phyloP scores from a whole-genome alignment of 2,329 filamentous ascomycete genomes.

The Dactylellina cionopaga region DNA sequence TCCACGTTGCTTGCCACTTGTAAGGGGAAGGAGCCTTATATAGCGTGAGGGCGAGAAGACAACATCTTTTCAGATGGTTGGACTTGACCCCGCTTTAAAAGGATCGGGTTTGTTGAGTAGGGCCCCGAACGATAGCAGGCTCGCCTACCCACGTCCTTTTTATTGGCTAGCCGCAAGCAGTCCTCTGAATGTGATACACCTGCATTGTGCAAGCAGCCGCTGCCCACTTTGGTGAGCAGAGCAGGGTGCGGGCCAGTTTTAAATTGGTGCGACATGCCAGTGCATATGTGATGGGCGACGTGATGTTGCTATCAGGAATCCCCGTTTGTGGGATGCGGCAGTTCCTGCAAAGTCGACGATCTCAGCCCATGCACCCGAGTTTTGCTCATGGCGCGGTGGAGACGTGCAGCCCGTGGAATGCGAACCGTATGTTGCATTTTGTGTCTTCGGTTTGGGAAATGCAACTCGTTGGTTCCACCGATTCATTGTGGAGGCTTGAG shows the following conservation, averaged over 20 bases:
- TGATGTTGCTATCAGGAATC: conserved; percentile 1
- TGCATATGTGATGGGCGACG: conserved; percentile 8
- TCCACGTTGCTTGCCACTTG: conserved; percentile 42
- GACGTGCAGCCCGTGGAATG: conserved; percentile 7
- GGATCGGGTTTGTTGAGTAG: conserved; percentile 43
- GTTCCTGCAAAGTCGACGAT: conserved; percentile 16
- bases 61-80: conserved; percentile 43
- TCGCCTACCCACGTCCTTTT: conserved; percentile 45
- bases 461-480: conserved; percentile 29
- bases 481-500: conserved; percentile 28
- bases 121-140: conserved; percentile 36
- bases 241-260: conserved; percentile 39
- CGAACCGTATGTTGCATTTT: conserved; percentile 47
- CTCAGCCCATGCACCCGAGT: conserved; percentile 21
- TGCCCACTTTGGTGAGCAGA: conserved; percentile 26
- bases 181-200: conserved; percentile 51
- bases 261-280: conserved; percentile 36
- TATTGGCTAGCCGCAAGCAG: conserved; percentile 50
- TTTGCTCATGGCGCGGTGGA: conserved; percentile 27
- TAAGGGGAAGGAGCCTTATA: conserved; percentile 42
- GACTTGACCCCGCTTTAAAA: conserved; percentile 45
- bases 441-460: conserved; percentile 24
- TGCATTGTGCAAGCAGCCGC: conserved; percentile 44
- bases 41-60: conserved; percentile 35
- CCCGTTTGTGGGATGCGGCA: neutral